Evolutionary conservation across 192 early-diverging fungal genomes (phyloP).

Genomic region (Coemansia sp.): DNA sequence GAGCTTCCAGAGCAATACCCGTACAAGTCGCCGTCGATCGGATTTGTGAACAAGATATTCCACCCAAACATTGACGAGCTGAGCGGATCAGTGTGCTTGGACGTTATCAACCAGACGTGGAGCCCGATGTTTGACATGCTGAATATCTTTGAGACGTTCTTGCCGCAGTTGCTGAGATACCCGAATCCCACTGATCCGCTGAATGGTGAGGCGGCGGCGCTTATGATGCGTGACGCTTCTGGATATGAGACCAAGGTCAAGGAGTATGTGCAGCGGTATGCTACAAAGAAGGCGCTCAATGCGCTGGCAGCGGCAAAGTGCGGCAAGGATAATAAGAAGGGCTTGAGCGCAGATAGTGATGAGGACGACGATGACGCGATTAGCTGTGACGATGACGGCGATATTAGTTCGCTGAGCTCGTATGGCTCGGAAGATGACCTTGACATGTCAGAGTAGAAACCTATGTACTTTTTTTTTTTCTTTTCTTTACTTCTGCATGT

Average conservation of each 20-base stretch:
- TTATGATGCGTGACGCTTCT: conserved; percentile 91
- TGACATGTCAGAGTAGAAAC: conserved; percentile 64
- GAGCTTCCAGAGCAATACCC: conserved; percentile 99
- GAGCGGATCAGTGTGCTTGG: conserved; percentile 97
- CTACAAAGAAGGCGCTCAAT: conserved; percentile 32
- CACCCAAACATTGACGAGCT: conserved; percentile 99
- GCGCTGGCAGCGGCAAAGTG: conserved; percentile 7
- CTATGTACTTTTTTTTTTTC: background rate
- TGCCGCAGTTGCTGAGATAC: conserved; percentile 96
- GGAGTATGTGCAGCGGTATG: conserved; percentile 69
- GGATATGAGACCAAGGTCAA: conserved; percentile 93
- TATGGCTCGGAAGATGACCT: conserved; percentile 75
- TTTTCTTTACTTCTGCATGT: background rate
- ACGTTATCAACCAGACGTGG: conserved; percentile 99
- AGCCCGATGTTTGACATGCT: conserved; percentile 99
- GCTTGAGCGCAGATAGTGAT: conserved; percentile 59
- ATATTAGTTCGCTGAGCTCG: conserved; percentile 77
- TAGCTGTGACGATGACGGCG: conserved; percentile 46
- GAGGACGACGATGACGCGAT: conserved; percentile 22
- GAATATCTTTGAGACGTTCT: conserved; percentile 98
- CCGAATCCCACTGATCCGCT: conserved; percentile 99
- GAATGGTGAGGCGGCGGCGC: conserved; percentile 97
- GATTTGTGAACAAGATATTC: conserved; percentile 99
- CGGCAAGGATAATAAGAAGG: conserved; percentile 35
- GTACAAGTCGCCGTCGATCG: conserved; percentile 98